Evolutionary conservation across 768 basidiomycete genomes (phyloP), one percentile per base, ranked within the genome.

Genomic region (Russula sp.): DNA sequence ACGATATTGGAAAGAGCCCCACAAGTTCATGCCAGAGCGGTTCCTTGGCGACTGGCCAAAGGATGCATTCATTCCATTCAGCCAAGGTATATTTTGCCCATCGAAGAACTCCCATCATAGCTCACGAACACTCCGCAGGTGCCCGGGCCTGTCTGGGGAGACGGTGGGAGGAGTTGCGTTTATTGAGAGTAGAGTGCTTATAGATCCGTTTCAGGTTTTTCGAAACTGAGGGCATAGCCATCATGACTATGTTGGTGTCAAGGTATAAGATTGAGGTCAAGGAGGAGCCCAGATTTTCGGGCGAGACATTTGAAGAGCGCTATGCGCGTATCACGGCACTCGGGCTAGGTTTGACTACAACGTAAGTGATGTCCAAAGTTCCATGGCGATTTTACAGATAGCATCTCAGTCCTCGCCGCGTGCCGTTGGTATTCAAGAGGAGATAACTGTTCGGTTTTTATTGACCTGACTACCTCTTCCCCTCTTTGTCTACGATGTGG

Each of bases 1-100:
- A 24, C 77, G 78, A 38, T 84, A 84, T 69, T 85, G 84, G 83
- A 72, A 80, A 53, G 77, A 84, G 46, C 83, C 84, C 3, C 64
- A 79, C 30, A 68, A 67, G 13, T 85, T 84, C 72, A 76, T 75
- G 18, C 77, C 77, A 7, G 71, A 72, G 30, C 69, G 77, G 30
- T 77, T 77, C 67, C 59, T 76, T 5, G 69, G 67, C 28, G 72
- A 72, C 57, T 77, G 72, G 69, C 66, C 73, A 7, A 68, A 64
- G 57, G 73, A 76, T 46, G 76, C 76, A 0, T 76, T 76, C 61
- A n/a, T 75, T 10, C 72, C 76, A 0, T 76, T 76, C 50, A 73
- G 71, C 34, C 54, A 46, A 13, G 72, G 72, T 69, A 51, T 13
- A 42, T 28, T 24, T 49, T 10, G 14, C 6, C 10, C 2, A 18